Base-by-base conservation (phyloP, 106 monocot genomes). In the Dendrobium officinale region DNA sequence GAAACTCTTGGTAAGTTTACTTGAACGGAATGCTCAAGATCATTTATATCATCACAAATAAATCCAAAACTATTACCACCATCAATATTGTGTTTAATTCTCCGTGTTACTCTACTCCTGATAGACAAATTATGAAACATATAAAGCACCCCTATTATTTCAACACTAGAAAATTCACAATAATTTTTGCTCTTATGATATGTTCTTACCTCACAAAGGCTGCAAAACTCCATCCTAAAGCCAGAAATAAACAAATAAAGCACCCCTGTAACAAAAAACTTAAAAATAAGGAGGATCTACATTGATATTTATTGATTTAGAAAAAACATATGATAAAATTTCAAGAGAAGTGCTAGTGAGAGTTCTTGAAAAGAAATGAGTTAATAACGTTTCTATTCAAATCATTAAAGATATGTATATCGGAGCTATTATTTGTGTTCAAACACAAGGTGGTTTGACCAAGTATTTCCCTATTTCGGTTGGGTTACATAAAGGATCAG, bases 11-110 rank as follows among this genome's bases (percentile, higher is more conserved):
- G 95, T 82, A 98, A 86, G 10, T 94, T 91, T 78, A 85, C 42
- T 78, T 98, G 98, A 83, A 85, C 85, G 56, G 91, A 92, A 79
- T 95, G 98, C 81, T 98, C 98, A 83, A 98, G 94, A 55, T 98
- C 89, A 90, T 88, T 87, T 79, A 98, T 90, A 83, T 98, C 90
- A 49, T 98, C 87, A 85, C 91, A 98, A 22, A 98, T 79, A 83
- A 95, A 95, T 80, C 90, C 88, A 90, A 98, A 98, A 82, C 77
- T 81, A 77, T 98, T 98, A 31, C 98, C 95, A 72, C 73, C 67
- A 68, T 75, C 67, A 59, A 83, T 80, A 79, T 27, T 93, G 19
- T 43, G 80, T 86, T 88, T 92, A 74, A 95, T 89, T 43, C 84
- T 80, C 56, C 44, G 77, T 83, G 83, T 88, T 54, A 43, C 87